phyloP scores from a whole-genome alignment of 805 yeast species.

The Schwanniomyces polymorphus region DNA sequence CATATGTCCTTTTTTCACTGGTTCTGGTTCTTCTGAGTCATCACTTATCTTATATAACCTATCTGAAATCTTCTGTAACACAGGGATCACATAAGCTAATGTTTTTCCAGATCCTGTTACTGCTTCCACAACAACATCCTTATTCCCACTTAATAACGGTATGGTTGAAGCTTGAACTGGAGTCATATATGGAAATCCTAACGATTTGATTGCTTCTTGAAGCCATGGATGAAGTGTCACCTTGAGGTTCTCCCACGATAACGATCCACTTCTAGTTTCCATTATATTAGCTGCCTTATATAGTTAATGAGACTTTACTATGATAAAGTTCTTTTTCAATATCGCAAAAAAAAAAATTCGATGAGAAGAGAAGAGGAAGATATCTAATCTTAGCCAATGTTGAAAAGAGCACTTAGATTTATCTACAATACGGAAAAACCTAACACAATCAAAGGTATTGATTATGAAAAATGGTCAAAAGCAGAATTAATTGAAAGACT shows the following conservation, averaged over 20 bases:
- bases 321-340: not conserved
- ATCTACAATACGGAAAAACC: constrained; percentile 18
- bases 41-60: constrained; percentile 21
- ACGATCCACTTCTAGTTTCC: constrained; percentile 37
- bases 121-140: constrained; percentile 96
- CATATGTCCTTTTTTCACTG: constrained; percentile 61
- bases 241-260: constrained; percentile 60
- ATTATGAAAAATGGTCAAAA: constrained; percentile 64
- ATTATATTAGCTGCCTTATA: constrained; percentile 4
- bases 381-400: constrained; percentile 14
- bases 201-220: constrained; percentile 62
- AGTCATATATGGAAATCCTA: constrained; percentile 83
- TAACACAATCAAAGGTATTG: constrained; percentile 4
- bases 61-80: constrained; percentile 61
- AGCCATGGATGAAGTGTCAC: constrained; percentile 69
- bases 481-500: constrained; percentile 62
- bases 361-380: constrained; percentile 4
- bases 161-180: constrained; percentile 96
- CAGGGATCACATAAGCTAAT: constrained; percentile 82
- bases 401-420: constrained; percentile 22
- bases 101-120: constrained; percentile 99
- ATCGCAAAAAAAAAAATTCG: constrained; percentile 4
- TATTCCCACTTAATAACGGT: constrained; percentile 78
- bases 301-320: not conserved
- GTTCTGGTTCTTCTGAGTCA: constrained; percentile 22